phyloP scores from a whole-genome alignment of 805 yeast species.

The Ogataea henricii region DNA sequence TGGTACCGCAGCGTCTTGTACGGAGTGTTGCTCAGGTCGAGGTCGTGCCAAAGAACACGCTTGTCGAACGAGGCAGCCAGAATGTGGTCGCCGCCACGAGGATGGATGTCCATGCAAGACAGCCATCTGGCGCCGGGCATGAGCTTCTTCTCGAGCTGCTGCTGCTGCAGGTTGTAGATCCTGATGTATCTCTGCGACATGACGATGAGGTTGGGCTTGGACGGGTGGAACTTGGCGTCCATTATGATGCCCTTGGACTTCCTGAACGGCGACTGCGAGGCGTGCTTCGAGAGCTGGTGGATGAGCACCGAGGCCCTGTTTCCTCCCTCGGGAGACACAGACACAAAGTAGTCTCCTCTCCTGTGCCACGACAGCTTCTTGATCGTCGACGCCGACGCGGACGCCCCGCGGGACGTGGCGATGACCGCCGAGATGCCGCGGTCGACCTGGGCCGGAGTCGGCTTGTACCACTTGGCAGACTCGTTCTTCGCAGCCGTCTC shows the following conservation, averaged over 20 bases:
- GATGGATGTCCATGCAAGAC: slow-evolving; percentile 88
- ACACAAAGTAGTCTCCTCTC: slow-evolving; percentile 94
- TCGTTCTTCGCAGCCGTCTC: slow-evolving; percentile 42
- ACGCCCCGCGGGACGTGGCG: slow-evolving; percentile 45
- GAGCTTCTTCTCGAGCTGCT: slow-evolving; percentile 77
- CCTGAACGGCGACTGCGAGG: slow-evolving; percentile 93
- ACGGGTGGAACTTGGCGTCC: slow-evolving; percentile 97
- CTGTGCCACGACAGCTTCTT: slow-evolving; percentile 93
- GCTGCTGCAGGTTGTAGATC: slow-evolving; percentile 87
- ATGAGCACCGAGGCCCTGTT: slow-evolving; percentile 80
- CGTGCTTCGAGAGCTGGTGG: slow-evolving; percentile 92
- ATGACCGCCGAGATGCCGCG: slow-evolving; percentile 76
- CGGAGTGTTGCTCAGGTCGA: slow-evolving; percentile 85
- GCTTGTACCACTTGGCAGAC: slow-evolving; percentile 82
- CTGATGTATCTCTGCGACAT: slow-evolving; percentile 92
- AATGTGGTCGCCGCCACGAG: slow-evolving; percentile 88
- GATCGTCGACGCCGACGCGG: slow-evolving; percentile 55
- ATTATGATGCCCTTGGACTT: slow-evolving; percentile 91
- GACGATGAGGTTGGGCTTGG: slow-evolving; percentile 89
- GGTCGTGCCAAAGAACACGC: slow-evolving; percentile 95
- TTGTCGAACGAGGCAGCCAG: slow-evolving; percentile 92
- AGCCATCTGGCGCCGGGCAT: slow-evolving; percentile 97
- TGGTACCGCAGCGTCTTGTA: slow-evolving; percentile 95
- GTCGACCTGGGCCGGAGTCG: slow-evolving; percentile 58
- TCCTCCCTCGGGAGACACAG: slow-evolving; percentile 93